Evolutionary conservation across 1,139 yeast genomes (phyloP).

Genomic region (Geotrichum restrictum): DNA sequence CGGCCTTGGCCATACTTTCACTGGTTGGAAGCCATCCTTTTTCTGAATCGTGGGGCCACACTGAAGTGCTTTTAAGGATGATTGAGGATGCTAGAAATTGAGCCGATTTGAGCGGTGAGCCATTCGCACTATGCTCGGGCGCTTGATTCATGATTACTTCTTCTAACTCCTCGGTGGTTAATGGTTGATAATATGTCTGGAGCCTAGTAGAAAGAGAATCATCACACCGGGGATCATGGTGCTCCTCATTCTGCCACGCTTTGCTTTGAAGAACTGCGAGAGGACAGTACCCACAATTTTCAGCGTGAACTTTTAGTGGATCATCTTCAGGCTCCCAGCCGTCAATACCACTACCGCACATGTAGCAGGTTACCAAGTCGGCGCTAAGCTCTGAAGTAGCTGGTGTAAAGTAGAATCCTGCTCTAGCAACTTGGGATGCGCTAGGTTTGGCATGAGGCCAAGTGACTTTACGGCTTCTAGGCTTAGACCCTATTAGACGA

Average conservation of each 20-base stretch:
- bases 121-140: background rate
- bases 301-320: constrained; percentile 46
- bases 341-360: constrained; percentile 47
- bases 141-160: constrained; percentile 6
- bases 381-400: constrained; percentile 42
- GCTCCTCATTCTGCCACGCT: constrained; percentile 28
- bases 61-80: constrained; percentile 19
- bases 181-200: constrained; percentile 47
- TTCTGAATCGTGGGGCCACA: constrained; percentile 53
- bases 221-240: constrained; percentile 41
- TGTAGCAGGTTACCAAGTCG: constrained; percentile 59
- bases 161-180: constrained; percentile 17
- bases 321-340: constrained; percentile 42
- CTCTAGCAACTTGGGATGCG: constrained; percentile 47
- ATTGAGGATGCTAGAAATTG: background rate
- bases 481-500: constrained; percentile 26
- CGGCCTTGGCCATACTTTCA: constrained; percentile 54
- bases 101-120: background rate
- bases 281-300: constrained; percentile 48
- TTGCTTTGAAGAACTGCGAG: constrained; percentile 36
- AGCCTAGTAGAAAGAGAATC: constrained; percentile 46
- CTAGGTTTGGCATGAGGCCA: constrained; percentile 38
- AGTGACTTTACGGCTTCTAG: constrained; percentile 26
- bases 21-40: constrained; percentile 45
- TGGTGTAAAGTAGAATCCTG: constrained; percentile 58